Conservation (phyloP, 768 basidiomycete genomes). For the Dentipellis fragilis region DNA sequence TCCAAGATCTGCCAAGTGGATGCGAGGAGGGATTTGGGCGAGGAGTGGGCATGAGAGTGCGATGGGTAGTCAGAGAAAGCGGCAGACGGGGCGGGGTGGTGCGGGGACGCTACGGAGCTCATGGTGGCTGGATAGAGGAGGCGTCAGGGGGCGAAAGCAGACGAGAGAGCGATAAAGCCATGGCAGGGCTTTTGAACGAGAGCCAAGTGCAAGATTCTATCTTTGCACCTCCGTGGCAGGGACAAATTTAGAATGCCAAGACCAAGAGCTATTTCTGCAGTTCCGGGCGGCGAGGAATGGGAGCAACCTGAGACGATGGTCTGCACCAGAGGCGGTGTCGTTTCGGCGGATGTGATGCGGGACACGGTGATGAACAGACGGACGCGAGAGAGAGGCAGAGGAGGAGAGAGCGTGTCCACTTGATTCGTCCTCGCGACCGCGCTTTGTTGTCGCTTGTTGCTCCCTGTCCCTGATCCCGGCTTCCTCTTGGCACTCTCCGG, state of each 20-base stretch:
- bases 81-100: constrained; percentile 3
- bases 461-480: too few relatives aligned
- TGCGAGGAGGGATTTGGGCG: constrained; percentile 24
- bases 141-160: not conserved
- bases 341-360: too few relatives aligned
- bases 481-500: too few relatives aligned
- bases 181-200: constrained; percentile 13
- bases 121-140: constrained; percentile 4
- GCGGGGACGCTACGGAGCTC: constrained; percentile 9
- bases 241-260: constrained; percentile 17
- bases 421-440: too few relatives aligned
- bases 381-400: too few relatives aligned
- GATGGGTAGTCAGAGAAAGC: constrained; percentile 4
- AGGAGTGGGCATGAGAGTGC: constrained; percentile 1
- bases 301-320: not conserved
- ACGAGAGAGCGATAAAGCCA: constrained; percentile 1
- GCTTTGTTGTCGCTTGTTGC: too few relatives aligned
- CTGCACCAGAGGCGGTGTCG: not conserved
- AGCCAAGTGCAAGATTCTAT: constrained; percentile 8
- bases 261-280: constrained; percentile 12
- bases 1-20: constrained; percentile 38
- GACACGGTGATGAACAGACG: too few relatives aligned
- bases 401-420: too few relatives aligned
- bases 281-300: not conserved
- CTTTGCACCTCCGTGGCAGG: constrained; percentile 9